phyloP scores from a whole-genome alignment of 2,329 filamentous ascomycete species.

The Paecilomyces fulvus region DNA sequence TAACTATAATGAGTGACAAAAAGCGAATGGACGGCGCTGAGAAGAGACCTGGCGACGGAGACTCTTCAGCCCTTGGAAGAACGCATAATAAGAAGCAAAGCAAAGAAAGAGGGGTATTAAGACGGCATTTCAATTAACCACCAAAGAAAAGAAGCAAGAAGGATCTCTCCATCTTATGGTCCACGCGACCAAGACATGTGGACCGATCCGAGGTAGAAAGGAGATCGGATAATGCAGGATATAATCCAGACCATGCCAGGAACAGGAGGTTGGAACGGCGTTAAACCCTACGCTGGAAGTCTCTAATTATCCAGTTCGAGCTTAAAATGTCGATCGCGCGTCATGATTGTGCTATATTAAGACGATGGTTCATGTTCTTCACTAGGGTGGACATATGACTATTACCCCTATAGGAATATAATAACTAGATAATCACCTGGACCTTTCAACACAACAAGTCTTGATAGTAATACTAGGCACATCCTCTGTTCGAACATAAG shows the following conservation, averaged over 20 bases:
- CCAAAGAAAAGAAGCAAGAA: background rate
- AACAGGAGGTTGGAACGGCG: background rate
- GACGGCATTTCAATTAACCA: background rate
- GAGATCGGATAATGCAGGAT: background rate
- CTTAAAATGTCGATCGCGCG: background rate
- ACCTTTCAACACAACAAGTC: too few relatives aligned
- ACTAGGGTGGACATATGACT: background rate
- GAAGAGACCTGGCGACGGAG: background rate
- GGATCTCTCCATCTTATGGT: background rate
- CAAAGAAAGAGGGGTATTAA: background rate
- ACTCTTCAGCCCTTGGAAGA: background rate
- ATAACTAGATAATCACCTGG: too few relatives aligned
- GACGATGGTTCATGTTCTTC: background rate
- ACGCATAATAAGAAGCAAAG: background rate
- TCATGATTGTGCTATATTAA: background rate
- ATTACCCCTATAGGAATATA: too few relatives aligned
- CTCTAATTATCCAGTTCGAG: too few relatives aligned
- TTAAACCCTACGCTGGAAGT: background rate
- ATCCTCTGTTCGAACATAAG: too few relatives aligned
- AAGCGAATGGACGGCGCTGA: background rate
- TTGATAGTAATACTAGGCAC: background rate
- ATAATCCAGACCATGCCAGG: background rate
- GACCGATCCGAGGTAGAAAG: background rate
- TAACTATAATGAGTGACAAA: too few relatives aligned
- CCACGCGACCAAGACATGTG: background rate